Evolutionary conservation across 2,329 filamentous ascomycete genomes (phyloP).

Genomic region (Xylariomycetidae sp.): DNA sequence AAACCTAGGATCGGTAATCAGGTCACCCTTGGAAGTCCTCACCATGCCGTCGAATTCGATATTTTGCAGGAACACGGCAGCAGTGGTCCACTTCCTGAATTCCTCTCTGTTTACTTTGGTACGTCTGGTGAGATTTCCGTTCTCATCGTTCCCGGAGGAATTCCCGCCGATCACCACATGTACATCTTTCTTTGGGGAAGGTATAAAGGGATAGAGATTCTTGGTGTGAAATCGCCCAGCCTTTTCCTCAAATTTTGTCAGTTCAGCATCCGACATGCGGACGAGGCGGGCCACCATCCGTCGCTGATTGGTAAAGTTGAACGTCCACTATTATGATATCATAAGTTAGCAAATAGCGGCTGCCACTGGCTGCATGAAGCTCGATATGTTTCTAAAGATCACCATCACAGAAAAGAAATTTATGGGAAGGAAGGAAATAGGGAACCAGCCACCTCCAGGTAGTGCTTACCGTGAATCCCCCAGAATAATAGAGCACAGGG

Average conservation of each 20-base stretch:
- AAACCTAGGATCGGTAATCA: slow-evolving; percentile 13
- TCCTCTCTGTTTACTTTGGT: slow-evolving; percentile 5
- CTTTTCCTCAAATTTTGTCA: slow-evolving; percentile 3
- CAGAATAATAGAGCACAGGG: slow-evolving; percentile 18
- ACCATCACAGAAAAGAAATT: too few species aligned
- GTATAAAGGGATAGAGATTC: slow-evolving; percentile 10
- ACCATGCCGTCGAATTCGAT: slow-evolving; percentile 2
- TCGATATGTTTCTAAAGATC: too few species aligned
- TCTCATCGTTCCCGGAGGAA: slow-evolving; percentile 7
- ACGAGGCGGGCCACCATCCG: slow-evolving; percentile 13
- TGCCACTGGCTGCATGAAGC: too few species aligned
- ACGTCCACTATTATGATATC: too few species aligned
- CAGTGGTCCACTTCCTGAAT: slow-evolving; percentile 16
- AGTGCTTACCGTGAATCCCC: slow-evolving; percentile 19
- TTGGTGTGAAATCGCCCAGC: slow-evolving; percentile 2
- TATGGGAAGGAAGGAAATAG: too few species aligned
- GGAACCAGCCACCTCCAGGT: too few species aligned
- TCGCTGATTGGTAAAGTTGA: slow-evolving; percentile 21
- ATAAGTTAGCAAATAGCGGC: too few species aligned
- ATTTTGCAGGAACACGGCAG: slow-evolving; percentile 16
- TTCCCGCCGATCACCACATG: slow-evolving; percentile 19
- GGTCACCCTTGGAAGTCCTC: slow-evolving; percentile 11
- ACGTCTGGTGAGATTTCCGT: slow-evolving; percentile 2
- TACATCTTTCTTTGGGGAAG: slow-evolving; percentile 9
- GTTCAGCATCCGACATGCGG: slow-evolving; percentile 7